Base-by-base conservation (phyloP, 352 stramenopile species). In the Phytopythium delawarense region DNA sequence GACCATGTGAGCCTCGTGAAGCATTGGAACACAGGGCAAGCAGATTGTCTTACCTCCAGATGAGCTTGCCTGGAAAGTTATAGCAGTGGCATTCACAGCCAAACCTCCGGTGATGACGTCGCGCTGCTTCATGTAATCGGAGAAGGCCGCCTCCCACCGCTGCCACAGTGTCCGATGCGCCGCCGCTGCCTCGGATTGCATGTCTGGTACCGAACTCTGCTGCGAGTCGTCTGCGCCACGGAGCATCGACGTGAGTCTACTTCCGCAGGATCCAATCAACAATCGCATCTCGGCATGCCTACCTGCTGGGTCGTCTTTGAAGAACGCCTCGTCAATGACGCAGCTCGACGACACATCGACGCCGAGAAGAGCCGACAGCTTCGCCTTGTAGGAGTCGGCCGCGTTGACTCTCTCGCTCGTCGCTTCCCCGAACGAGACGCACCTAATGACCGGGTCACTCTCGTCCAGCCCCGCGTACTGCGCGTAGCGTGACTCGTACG, bases 401-500 rank as follows among this genome's bases (percentile, higher is more conserved):
- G 20, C 18, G 3, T 30, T 25, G 23, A 23, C 13, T 20, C 23
- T 30, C 6, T 39, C 48, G 12, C 25, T 37, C 15, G 48, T 2
- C 16, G 16, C 28, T 23, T 39, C 48, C 7, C 7, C 16, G 21
- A 6, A 12, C 4, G 48, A 37, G n/a, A 52, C 39, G 34, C 5
- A 21, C 30, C 62, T 77, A 20, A 87, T 57, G 4, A 89, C 59
- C 9, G 75, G 74, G 21, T 81, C 67, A 1, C 70, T 51, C 15
- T 71, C 65, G 35, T 74, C 54, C 0, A 62, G 67, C 39, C 71
- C 62, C 18, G 79, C 66, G 44, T 77, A 86, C 4, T 73, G 40
- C 44, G 80, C 54, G 64, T 88, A 91, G 46, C 78, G 69, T 48
- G 73, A 50, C 48, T 80, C 67, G 58, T 91, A 91, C n/a, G 35